phyloP scores from a whole-genome alignment of 1,284 basidiomycete species.

The Ustilago loliicola region DNA sequence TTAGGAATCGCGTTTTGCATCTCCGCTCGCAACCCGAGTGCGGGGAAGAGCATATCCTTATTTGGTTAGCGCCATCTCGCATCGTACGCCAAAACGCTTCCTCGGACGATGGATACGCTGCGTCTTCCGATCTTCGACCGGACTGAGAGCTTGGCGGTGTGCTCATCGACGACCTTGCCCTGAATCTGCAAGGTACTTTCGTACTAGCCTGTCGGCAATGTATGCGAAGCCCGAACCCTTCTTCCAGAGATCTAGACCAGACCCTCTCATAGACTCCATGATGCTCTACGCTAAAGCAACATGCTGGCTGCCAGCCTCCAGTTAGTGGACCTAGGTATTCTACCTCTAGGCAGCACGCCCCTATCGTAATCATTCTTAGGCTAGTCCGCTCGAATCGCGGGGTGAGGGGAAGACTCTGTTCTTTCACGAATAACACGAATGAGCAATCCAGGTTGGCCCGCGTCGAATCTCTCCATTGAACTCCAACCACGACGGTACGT shows the following conservation, averaged over 20 bases:
- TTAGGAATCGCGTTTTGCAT: conserved; percentile 3
- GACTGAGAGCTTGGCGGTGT: neutral
- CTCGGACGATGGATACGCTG: neutral
- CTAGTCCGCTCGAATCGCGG: neutral
- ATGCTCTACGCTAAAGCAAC: neutral
- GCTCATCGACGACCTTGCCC: neutral
- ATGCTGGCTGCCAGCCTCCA: too few species aligned
- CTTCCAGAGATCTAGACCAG: neutral
- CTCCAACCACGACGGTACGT: neutral
- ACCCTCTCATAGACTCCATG: too few species aligned
- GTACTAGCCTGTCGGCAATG: neutral
- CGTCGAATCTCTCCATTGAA: neutral
- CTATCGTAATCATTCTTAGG: too few species aligned
- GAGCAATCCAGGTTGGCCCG: neutral
- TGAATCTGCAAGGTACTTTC: neutral
- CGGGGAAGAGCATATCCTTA: neutral
- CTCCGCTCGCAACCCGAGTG: neutral
- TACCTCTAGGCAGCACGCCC: too few species aligned
- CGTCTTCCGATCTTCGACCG: neutral
- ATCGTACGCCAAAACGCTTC: neutral
- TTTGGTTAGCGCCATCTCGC: conserved; percentile 5
- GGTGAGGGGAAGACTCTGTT: neutral
- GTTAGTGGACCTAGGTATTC: too few species aligned
- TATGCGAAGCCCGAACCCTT: neutral
- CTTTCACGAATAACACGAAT: neutral